Percentiles rank a stretch among this genome's conserved stretches.
Evolutionary conservation across 1,139 yeast genomes (phyloP).

Genomic region (Nadsonia starkeyi-henricii): DNA sequence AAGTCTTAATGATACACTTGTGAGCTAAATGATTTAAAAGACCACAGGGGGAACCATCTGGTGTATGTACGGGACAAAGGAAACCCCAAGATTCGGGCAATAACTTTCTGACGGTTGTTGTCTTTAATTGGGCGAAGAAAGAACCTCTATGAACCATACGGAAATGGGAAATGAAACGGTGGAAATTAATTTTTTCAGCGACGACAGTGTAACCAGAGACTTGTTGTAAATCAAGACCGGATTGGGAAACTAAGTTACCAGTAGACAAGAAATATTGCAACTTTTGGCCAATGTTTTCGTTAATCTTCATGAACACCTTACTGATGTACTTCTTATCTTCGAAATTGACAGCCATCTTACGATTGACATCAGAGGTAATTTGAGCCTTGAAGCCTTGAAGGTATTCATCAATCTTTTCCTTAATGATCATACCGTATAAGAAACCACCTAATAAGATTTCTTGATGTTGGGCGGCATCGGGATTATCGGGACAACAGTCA

Average conservation of each 20-base stretch:
- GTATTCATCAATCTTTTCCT: conserved; percentile 93
- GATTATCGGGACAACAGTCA: conserved; percentile 93
- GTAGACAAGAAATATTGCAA: conserved; percentile 89
- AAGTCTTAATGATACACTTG: conserved; percentile 78
- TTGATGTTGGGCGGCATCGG: conserved; percentile 98
- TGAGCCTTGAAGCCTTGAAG: conserved; percentile 59
- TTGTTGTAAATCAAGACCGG: conserved; percentile 96
- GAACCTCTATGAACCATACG: conserved; percentile 99
- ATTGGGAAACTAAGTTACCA: conserved; percentile 91
- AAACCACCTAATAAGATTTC: conserved; percentile 93
- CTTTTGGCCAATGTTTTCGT: conserved; percentile 90
- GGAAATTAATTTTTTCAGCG: conserved; percentile 94
- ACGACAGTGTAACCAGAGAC: conserved; percentile 97
- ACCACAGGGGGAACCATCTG: conserved; percentile 99
- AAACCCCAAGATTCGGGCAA: conserved; percentile 99
- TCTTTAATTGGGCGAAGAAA: conserved; percentile 93
- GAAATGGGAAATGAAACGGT: conserved; percentile 92
- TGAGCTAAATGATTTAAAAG: conserved; percentile 91
- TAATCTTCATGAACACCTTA: conserved; percentile 64
- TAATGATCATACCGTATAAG: conserved; percentile 89
- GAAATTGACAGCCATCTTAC: conserved; percentile 77
- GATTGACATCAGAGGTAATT: conserved; percentile 63
- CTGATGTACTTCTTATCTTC: conserved; percentile 70
- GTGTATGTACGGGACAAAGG: conserved; percentile 97
- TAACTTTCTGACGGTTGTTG: conserved; percentile 91